phyloP scores from a whole-genome alignment of 768 basidiomycete genomes.

The Thelephora aurantiotincta region DNA sequence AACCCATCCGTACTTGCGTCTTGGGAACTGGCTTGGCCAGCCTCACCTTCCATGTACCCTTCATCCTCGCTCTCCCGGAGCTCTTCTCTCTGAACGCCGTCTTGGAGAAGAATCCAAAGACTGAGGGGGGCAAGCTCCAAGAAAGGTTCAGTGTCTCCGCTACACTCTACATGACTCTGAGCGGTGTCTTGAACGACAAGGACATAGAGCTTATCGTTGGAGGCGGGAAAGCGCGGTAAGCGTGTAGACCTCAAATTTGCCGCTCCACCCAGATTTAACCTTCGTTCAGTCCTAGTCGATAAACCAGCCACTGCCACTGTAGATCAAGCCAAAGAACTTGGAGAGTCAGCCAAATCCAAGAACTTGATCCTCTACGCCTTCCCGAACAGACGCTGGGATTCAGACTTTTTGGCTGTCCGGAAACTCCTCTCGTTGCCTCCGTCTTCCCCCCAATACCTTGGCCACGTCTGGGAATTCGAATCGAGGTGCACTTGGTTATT shows the following conservation, averaged over 20 bases:
- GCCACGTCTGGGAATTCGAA: conserved; percentile 56
- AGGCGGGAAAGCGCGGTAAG: conserved; percentile 63
- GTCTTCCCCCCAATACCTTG: conserved; percentile 38
- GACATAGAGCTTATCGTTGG: conserved; percentile 51
- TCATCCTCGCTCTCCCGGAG: conserved; percentile 57
- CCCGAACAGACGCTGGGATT: conserved; percentile 70
- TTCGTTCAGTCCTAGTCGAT: conserved; percentile 51
- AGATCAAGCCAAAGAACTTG: conserved; percentile 45
- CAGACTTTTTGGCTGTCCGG: conserved; percentile 58
- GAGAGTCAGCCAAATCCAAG: conserved; percentile 41
- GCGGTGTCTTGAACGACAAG: conserved; percentile 43
- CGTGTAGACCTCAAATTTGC: background rate
- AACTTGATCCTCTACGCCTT: conserved; percentile 53
- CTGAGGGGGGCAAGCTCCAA: conserved; percentile 47
- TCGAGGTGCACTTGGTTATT: conserved; percentile 39
- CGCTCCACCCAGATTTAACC: background rate
- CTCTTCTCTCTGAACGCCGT: conserved; percentile 63
- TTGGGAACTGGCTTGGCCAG: conserved; percentile 58
- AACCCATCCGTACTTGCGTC: conserved; percentile 55
- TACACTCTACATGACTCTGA: conserved; percentile 42
- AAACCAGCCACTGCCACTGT: conserved; percentile 60
- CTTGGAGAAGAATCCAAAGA: conserved; percentile 53
- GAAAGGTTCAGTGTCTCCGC: conserved; percentile 44
- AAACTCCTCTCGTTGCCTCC: conserved; percentile 40
- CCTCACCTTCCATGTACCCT: conserved; percentile 70